Evolutionary conservation across 257 asterid genomes (phyloP), one percentile per base, ranked within the genome.

Genomic region (Solanum stenotomum): DNA sequence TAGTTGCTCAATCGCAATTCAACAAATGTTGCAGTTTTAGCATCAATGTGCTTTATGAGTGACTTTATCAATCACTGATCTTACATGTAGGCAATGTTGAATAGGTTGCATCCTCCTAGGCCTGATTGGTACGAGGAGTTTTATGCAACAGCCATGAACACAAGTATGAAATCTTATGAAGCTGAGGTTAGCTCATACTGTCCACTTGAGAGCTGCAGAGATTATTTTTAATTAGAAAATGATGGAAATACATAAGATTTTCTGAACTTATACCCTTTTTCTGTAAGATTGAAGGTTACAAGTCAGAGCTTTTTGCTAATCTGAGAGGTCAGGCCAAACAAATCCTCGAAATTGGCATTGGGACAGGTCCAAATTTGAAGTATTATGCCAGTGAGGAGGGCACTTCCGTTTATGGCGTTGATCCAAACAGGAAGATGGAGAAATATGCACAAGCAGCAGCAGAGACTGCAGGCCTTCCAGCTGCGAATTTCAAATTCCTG

Each of bases 121-220:
- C 95, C 97, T 22, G 99, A 92, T 90, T 96, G 99, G 98, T 95
- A 95, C n/a, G 98, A 95, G 94, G 98, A 95, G 94, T 86, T 95
- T 3, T 95, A 92, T 87, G 98, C 98, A 29, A 91, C 79, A 12
- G 95, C 92, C 25, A 83, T 95, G 94, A 91, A 94, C 91, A 94
- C 89, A 84, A 7, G 89, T 72, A 95, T 79, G 90, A 91, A 87
- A 89, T 52, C 96, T 89, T 97, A 97, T 5, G 98, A 97, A 88
- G 92, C 92, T 34, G 99, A 95, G 98, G 98, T 96, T 89, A 82
- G 93, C n/a, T 46, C 25, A 2, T 88, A 89, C 3, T 42, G 15
- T 59, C 88, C 18, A 85, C 49, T 33, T 74, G 44, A 56, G 33
- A 8, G 61, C 20, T 5, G 29, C 81, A 37, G 63, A 35, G 8